Percentiles rank a stretch among this genome's conserved stretches.
phyloP scores from a whole-genome alignment of 2,329 filamentous ascomycete genomes.

The Cladosporium sp. region DNA sequence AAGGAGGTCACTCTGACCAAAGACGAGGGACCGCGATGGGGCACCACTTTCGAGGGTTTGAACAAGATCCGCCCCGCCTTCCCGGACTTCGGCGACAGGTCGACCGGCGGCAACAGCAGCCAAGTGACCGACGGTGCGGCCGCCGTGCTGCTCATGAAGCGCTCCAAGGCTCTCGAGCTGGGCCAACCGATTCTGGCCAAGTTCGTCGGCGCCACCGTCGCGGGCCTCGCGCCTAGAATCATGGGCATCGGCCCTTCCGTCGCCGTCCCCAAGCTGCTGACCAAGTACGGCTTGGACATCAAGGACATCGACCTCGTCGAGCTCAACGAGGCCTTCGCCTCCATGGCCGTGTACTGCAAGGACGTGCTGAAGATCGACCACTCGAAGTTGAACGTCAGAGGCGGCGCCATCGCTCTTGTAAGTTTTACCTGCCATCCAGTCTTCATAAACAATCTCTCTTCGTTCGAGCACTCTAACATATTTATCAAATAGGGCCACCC shows the following conservation, averaged over 20 bases:
- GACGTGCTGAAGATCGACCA: conserved; percentile 61
- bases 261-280: conserved; percentile 75
- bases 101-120: conserved; percentile 88
- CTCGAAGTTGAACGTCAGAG: conserved; percentile 75
- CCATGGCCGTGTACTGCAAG: conserved; percentile 90
- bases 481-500: conserved; percentile 58
- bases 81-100: conserved; percentile 79
- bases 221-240: conserved; percentile 85
- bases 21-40: conserved; percentile 88
- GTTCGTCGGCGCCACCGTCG: conserved; percentile 86
- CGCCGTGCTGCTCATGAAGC: conserved; percentile 89
- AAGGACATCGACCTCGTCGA: conserved; percentile 87
- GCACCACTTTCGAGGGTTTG: conserved; percentile 80
- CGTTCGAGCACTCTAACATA: background rate
- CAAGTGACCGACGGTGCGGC: conserved; percentile 95
- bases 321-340: conserved; percentile 96
- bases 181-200: conserved; percentile 92
- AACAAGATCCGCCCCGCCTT: conserved; percentile 87
- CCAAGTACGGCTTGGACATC: conserved; percentile 70
- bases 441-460: background rate
- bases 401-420: conserved; percentile 71
- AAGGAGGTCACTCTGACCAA: conserved; percentile 74
- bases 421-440: background rate
- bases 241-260: conserved; percentile 88
- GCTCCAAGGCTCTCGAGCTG: conserved; percentile 79